Base-by-base conservation (phyloP, 352 stramenopile genomes). In the Pythium volutum region DNA sequence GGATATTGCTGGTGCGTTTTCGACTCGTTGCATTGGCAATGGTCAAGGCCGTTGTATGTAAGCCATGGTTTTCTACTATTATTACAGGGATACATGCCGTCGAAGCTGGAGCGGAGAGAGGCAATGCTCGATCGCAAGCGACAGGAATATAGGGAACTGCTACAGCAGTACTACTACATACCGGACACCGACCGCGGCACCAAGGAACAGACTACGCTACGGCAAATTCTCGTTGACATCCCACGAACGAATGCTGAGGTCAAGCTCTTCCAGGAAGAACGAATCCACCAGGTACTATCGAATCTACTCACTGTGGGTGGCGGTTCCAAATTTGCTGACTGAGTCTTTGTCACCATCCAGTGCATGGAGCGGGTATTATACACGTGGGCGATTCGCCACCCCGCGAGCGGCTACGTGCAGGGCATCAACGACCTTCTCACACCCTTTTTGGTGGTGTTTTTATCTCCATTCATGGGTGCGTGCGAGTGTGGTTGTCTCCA, bases 341-440 rank as follows among this genome's bases (percentile, higher is more conserved):
- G 46, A n/a, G n/a, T 14, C 39, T 62, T 16, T 58, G 46, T 31
- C 18, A 16, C 43, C 69, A 83, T 62, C 63, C 45, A 95, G 73
- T 88, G 84, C 55, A 95, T 99, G 75, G 91, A 98, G 62, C 81
- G 97, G 20, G 81, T 99, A 27, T 77, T 99, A 25, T 99, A 99
- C 81, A 98, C 98, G 62, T 99, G 97, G 97, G 96, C 97, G 25
- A 97, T 99, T 70, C 83, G 97, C 39, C 97, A 99, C 80, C 98
- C 98, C 10, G 97, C 97, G 0, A 98, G 86, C 64, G 95, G 93
- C 51, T 99, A 99, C 76, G 98, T 99, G 31, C 97, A 99, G 74
- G 98, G 98, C 42, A 99, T 99, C 64, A 99, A 99, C 74, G 98
- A 99, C 76, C 73, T 99, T 36, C 86, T 98, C 25, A 98, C 96